Conservation (phyloP, 2,329 filamentous ascomycete genomes). For the Trichophyton verrucosum region DNA sequence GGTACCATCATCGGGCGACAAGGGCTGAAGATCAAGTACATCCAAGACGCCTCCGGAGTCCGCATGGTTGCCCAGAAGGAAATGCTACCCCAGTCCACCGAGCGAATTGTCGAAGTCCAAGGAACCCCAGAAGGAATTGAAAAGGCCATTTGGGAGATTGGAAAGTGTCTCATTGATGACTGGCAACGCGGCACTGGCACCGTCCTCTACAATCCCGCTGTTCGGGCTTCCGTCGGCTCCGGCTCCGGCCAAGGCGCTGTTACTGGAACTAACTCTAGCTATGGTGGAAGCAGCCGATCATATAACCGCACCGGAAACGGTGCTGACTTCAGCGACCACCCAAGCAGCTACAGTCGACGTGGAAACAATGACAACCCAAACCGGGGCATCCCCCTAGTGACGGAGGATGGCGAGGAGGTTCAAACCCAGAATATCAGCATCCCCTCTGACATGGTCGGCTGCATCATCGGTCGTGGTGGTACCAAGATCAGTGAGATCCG, state of each 20-base stretch:
- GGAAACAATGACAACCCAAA: conserved; percentile 70
- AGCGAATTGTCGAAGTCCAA: conserved; percentile 93
- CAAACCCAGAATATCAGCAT: conserved; percentile 99
- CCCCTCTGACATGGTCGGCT: conserved; percentile 98
- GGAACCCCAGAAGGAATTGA: conserved; percentile 91
- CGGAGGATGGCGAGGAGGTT: conserved; percentile 93
- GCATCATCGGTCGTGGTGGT: conserved; percentile 90
- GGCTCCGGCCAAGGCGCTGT: conserved; percentile 41
- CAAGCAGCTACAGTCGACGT: conserved; percentile 60
- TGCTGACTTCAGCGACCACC: conserved; percentile 85
- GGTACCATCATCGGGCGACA: conserved; percentile 96
- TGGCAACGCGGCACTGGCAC: conserved; percentile 96
- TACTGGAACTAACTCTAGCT: conserved; percentile 33
- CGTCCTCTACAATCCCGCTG: conserved; percentile 91
- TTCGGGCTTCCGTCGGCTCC: conserved; percentile 62
- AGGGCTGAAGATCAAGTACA: conserved; percentile 98
- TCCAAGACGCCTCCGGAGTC: conserved; percentile 90
- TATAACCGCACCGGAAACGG: conserved; percentile 91
- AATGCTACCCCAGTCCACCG: conserved; percentile 97
- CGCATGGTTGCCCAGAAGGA: conserved; percentile 99
- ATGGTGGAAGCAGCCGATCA: conserved; percentile 51
- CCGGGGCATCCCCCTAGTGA: conserved; percentile 74
- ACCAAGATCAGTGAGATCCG: conserved; percentile 98
- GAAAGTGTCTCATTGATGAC: conserved; percentile 95
- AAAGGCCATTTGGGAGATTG: conserved; percentile 95